Evolutionary conservation across 2,329 filamentous ascomycete species (phyloP), one percentile per base, ranked within the genome.

Genomic region (Nemania diffusa): DNA sequence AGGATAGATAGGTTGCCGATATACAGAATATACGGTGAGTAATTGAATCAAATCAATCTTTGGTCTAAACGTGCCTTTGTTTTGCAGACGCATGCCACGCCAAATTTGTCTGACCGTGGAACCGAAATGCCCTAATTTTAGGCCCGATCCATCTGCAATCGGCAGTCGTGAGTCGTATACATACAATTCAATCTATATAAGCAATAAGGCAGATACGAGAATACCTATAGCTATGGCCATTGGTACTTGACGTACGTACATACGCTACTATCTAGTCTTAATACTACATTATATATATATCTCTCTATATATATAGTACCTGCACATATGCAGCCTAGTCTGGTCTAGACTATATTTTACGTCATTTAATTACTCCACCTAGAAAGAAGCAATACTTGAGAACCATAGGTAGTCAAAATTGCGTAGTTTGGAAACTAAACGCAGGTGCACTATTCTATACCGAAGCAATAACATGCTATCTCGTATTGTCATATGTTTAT

Each of bases 401-500:
- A 32, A 26, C 55, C n/a, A n/a, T n/a, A n/a, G 48, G 55, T 40
- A 56, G 48, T 44, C 40, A 29, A 58, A 27, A 27, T 56, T 20
- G 24, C 22, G 24, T 29, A 34, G 37, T 42, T 22, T 4, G 8
- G 20, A 29, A n/a, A 29, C 51, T 11, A n/a, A n/a, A 44, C 37
- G 34, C 37, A 51, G 29, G 34, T 50, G 34, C 15, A 13, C 17
- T 11, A 29, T 17, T 27, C 48, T 48, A 32, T 48, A 55, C 50
- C 26, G 37, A 50, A 71, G 71, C 57, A 69, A 65, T 52, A 68
- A 57, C 67, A 57, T 68, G 52, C 26, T 48, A 69, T 71, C 72
- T 71, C 65, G 40, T 72, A 68, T 71, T 71, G 65, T 46, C 70
- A 72, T 70, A 59, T 72, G 62, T 73, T 62, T 72, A 62, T 73